Base-by-base conservation (phyloP, 495 filamentous ascomycete species). In the Wilcoxina mikolae region DNA sequence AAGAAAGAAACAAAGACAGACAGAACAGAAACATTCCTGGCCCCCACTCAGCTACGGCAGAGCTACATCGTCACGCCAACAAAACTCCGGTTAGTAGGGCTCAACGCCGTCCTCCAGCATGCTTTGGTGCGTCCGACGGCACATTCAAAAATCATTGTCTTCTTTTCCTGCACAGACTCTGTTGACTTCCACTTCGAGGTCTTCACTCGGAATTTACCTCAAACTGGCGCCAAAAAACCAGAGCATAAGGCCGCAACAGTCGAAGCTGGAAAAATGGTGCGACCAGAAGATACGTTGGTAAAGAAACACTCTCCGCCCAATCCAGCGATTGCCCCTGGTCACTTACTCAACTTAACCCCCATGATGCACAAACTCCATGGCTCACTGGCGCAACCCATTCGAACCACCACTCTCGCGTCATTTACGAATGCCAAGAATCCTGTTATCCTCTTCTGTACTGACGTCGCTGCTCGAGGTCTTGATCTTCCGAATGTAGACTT, bases 101-200 rank as follows among this genome's bases (percentile, higher is more conserved):
- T 98, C 41, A 80, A 83, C 38, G 83, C 87, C 1, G 73, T 86
- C 25, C 71, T 98, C 29, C 93, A 87, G 62, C 78, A 85, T 17
- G 78, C 90, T 0, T 96, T 96, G 60, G 80, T 84, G 55, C 77
- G 88, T 12, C 82, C 82, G 68, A 87, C 87, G 0, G 84, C 86
- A 1, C 80, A 91, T 20, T 93, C 90, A 80, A 95, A 96, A 68
- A 82, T 83, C 3, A 95, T 96, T 56, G 78, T 96, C 48, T 98
- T 98, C 68, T 84, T 98, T 35, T 93, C 88, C 1, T 96, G 93
- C 61, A 89, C 91, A 15, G 93, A 98, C 62, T 90, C 84, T 9
- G 91, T 96, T 44, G 87, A 98, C 64, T 98, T 94, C 66, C 88
- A 94, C 65, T 96, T 87, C 61, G 83, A 93, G 46, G 68, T 95